Evolutionary conservation across 2,329 filamentous ascomycete species (phyloP).

Genomic region (Tolypocladium amazonense): DNA sequence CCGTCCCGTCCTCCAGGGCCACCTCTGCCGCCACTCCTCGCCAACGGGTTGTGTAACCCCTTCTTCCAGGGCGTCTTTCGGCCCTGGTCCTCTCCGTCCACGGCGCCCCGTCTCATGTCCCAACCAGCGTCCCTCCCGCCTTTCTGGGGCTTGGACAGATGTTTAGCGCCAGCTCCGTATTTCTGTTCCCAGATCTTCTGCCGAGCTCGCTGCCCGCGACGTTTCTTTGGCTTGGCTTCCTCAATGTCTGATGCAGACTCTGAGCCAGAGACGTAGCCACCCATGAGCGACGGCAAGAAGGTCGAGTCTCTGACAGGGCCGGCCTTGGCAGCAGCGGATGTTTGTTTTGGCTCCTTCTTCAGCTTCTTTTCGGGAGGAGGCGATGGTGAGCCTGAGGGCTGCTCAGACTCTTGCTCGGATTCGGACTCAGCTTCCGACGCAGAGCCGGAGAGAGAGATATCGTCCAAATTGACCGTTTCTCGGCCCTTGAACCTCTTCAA

Average conservation of each 20-base stretch:
- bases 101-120: conserved; percentile 47
- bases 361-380: conserved; percentile 14
- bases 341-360: conserved; percentile 7
- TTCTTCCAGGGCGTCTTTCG: conserved; percentile 41
- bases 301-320: conserved; percentile 32
- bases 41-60: conserved; percentile 29
- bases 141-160: conserved; percentile 34
- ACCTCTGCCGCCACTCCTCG: conserved; percentile 5
- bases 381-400: conserved; percentile 14
- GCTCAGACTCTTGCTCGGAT: conserved; percentile 10
- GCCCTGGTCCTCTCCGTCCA: conserved; percentile 28
- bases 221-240: conserved; percentile 52
- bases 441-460: conserved; percentile 27
- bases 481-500: conserved; percentile 19
- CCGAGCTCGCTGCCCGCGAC: conserved; percentile 68
- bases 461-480: conserved; percentile 26
- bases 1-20: not conserved
- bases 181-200: conserved; percentile 75
- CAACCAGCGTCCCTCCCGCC: conserved; percentile 38
- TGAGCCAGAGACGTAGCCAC: conserved; percentile 68
- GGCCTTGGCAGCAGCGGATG: conserved; percentile 8
- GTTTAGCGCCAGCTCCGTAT: conserved; percentile 60
- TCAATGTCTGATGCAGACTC: conserved; percentile 62
- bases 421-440: conserved; percentile 18
- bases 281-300: conserved; percentile 68